Evolutionary conservation across 441 rosid species (phyloP), one percentile per base, ranked within the genome.

Genomic region (Mallotus japonicus): DNA sequence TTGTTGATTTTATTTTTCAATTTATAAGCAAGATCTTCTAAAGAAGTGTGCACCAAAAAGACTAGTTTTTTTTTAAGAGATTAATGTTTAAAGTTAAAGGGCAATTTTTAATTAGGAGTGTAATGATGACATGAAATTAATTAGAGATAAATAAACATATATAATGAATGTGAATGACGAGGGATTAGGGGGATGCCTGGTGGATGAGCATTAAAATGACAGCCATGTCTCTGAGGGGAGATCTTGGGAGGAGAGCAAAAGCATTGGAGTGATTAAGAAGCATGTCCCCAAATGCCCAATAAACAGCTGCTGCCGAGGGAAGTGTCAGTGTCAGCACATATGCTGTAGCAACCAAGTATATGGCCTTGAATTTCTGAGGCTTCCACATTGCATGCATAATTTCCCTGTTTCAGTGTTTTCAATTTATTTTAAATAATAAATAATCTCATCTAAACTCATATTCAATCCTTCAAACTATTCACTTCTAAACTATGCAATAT

Each of bases 381-480:
- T 93, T 93, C 98, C 98, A 93, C 98, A 93, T 93, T 0, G 98
- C 98, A 71, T 94, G 99, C 99, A 95, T 95, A 15, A 95, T 89
- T 73, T 95, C 99, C 77, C 99, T 95, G 87, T 57, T 12, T 20
- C 64, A 13, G 19, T 28, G 32, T 28, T 28, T 24, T 28, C 32
- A 28, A 28, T 28, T 37, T 6, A 37, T 37, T 37, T 37, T 37
- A 37, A 3, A 37, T 37, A 28, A 37, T 37, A 4, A 37, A 37
- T 37, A 37, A 37, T 37, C 40, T 1, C 6, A 3, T 37, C 40
- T 37, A 37, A 37, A 3, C 5, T 37, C 2, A 28, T 28, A 28
- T 28, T 28, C 32, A 28, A 28, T 37, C 40, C 40, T 37, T 37
- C 40, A 37, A 37, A 37, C 0, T 37, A 37, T 37, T 37, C 40